Conservation (phyloP, 768 basidiomycete genomes). For the Boletus eberwhitei region DNA sequence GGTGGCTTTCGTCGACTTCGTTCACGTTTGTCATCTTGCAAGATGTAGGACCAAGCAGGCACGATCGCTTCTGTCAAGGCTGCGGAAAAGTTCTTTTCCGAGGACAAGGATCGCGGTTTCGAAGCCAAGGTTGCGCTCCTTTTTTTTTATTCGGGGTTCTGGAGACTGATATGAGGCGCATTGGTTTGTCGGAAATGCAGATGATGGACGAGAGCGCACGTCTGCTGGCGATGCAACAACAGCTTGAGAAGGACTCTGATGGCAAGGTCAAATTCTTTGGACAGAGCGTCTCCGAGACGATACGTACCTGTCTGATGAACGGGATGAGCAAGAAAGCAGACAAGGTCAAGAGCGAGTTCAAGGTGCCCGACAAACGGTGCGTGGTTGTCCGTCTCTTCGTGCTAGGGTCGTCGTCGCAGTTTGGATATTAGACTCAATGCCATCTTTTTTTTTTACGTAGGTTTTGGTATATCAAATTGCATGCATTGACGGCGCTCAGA, state of each 20-base stretch:
- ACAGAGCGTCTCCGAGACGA: conserved; percentile 82
- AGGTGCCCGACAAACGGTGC: conserved; percentile 91
- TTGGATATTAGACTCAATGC: neutral
- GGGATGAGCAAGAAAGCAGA: conserved; percentile 87
- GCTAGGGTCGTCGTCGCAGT: neutral
- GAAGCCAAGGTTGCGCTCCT: conserved; percentile 76
- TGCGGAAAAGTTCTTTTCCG: conserved; percentile 90
- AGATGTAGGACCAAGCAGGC: conserved; percentile 63
- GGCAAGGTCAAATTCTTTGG: conserved; percentile 81
- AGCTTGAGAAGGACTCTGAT: conserved; percentile 81
- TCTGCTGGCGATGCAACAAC: conserved; percentile 77
- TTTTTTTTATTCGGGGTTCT: neutral
- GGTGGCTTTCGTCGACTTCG: neutral
- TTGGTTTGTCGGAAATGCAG: conserved; percentile 38
- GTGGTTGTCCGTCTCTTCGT: conserved; percentile 11
- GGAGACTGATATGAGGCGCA: accelerated
- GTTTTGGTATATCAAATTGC: conserved; percentile 91
- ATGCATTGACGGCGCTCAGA: conserved; percentile 70
- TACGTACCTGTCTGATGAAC: conserved; percentile 71
- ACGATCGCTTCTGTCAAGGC: conserved; percentile 70
- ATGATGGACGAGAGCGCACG: conserved; percentile 86
- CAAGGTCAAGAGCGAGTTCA: conserved; percentile 84
- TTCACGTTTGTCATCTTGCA: conserved; percentile 1
- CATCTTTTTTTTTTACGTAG: conserved; percentile 36
- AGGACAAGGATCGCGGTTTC: conserved; percentile 88